These are phyloP conservation scores for Chaetothyriales sp. DNA, from an alignment of 2,329 filamentous ascomycete genomes.

Conservation along the genomic window DNA sequence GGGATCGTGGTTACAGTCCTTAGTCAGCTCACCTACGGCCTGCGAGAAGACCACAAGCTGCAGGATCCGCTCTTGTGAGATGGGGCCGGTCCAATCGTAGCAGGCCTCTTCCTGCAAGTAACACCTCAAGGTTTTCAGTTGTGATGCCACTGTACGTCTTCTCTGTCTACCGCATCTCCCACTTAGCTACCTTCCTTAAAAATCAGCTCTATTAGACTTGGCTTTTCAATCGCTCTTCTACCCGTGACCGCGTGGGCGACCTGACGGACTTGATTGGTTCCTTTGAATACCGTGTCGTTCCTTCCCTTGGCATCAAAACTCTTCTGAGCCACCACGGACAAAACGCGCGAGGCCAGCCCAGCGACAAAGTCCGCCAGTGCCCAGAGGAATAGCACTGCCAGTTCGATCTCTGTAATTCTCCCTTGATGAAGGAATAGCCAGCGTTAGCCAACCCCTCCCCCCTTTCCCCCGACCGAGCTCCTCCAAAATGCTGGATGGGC, in stretches of 20 bases:
- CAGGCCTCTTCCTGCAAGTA: too few species aligned
- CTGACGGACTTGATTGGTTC: not conserved
- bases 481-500: not conserved
- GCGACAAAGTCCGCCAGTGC: not conserved
- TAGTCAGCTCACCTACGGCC: too few species aligned
- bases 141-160: not conserved
- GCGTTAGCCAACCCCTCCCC: not conserved
- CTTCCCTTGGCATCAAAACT: not conserved
- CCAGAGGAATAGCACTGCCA: not conserved
- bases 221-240: not conserved
- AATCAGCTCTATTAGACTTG: not conserved
- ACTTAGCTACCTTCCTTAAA: not conserved
- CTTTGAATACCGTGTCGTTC: not conserved
- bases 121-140: not conserved
- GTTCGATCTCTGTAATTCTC: not conserved
- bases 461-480: not conserved
- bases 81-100: too few species aligned
- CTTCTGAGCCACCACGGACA: not conserved
- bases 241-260: not conserved
- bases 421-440: not conserved
- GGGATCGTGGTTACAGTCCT: too few species aligned
- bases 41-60: too few species aligned
- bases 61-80: too few species aligned
- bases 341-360: not conserved
- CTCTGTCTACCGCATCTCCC: not conserved